These are phyloP conservation scores for Chaetomium olivaceum DNA, from an alignment of 2,329 filamentous ascomycete genomes.

Conservation along the genomic window DNA sequence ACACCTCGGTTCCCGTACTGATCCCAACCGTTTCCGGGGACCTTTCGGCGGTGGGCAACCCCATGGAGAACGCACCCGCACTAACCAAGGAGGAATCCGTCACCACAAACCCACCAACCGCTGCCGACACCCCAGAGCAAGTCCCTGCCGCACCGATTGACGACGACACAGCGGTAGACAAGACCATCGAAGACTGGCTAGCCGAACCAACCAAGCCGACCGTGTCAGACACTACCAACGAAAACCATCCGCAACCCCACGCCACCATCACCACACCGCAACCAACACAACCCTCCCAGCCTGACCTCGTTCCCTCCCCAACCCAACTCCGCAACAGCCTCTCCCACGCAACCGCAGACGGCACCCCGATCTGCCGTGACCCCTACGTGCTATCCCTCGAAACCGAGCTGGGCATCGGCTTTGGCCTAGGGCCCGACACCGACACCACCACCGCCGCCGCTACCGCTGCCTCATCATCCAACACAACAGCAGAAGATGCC, in stretches of 20 bases:
- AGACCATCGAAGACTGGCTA: slow-evolving; percentile 36
- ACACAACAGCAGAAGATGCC: background rate
- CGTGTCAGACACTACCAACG: background rate
- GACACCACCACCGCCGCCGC: background rate
- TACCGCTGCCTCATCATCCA: background rate
- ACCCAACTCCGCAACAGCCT: slow-evolving; percentile 2
- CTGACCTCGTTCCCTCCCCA: background rate
- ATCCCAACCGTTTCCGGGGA: slow-evolving; percentile 5
- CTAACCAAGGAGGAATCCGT: background rate
- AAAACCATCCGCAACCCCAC: background rate
- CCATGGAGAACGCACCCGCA: background rate
- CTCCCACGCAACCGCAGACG: slow-evolving; percentile 17
- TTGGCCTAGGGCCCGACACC: slow-evolving; percentile 2
- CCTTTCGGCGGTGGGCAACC: background rate
- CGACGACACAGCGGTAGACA: slow-evolving; percentile 23
- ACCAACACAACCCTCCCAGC: background rate
- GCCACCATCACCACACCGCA: background rate
- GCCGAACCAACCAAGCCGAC: slow-evolving; percentile 24
- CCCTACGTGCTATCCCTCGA: slow-evolving; percentile 20
- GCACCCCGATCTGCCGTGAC: slow-evolving; percentile 20
- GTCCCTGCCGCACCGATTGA: background rate
- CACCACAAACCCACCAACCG: background rate
- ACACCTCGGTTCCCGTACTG: background rate
- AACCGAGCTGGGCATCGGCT: slow-evolving; percentile 16
- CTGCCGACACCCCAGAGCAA: background rate